Conservation (phyloP, 495 filamentous ascomycete species). For the Sphaerosporella brunnea region DNA sequence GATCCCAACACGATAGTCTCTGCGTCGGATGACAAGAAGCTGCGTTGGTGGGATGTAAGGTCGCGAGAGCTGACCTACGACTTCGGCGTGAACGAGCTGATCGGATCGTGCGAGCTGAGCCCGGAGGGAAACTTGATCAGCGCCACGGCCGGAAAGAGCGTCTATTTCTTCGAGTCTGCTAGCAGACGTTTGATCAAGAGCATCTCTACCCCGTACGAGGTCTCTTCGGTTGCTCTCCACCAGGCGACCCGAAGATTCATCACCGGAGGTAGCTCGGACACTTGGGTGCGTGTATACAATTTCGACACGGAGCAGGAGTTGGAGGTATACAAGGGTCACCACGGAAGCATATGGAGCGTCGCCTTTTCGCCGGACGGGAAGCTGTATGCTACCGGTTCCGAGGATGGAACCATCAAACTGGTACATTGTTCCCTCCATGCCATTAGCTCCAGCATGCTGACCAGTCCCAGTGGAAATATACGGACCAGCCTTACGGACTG, state of each 20-base stretch:
- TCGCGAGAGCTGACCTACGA: constrained; percentile 51
- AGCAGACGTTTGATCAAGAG: constrained; percentile 58
- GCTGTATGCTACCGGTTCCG: constrained; percentile 86
- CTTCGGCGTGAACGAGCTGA: constrained; percentile 56
- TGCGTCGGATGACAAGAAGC: constrained; percentile 69
- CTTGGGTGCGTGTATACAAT: constrained; percentile 86
- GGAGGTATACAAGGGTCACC: constrained; percentile 91
- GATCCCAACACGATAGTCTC: constrained; percentile 80
- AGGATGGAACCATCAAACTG: constrained; percentile 94
- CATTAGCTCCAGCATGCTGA: no score
- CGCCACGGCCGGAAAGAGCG: constrained; percentile 59
- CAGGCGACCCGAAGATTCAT: constrained; percentile 62
- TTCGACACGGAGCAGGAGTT: constrained; percentile 59
- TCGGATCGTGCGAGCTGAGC: constrained; percentile 81
- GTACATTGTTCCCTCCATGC: no score
- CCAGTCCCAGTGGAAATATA: constrained; percentile 42
- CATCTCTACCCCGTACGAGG: constrained; percentile 56
- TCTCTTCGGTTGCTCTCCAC: constrained; percentile 78
- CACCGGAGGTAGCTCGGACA: constrained; percentile 72
- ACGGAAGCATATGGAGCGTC: constrained; percentile 90
- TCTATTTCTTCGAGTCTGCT: constrained; percentile 78
- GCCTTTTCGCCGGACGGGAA: constrained; percentile 89
- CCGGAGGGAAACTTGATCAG: constrained; percentile 25
- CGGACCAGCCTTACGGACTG: constrained; percentile 46
- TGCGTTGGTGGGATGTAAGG: constrained; percentile 89